Conservation (phyloP, 2,329 filamentous ascomycete species). For the Calonectria pseudoturangicola region DNA sequence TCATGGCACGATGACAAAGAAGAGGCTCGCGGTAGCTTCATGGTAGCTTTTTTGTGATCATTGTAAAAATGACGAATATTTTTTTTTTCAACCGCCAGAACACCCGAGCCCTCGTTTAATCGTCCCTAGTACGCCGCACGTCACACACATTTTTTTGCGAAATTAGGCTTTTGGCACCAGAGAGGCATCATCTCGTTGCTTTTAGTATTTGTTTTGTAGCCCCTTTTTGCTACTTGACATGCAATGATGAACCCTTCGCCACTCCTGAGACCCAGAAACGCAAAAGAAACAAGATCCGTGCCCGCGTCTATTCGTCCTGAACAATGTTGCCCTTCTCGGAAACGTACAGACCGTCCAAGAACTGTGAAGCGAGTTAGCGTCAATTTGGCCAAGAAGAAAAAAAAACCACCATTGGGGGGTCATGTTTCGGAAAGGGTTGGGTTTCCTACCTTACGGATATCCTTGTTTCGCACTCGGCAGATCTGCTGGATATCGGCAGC, state of each 20-base stretch:
- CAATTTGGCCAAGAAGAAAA: background rate
- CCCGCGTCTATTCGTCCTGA: slow-evolving; percentile 79
- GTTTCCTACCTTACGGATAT: slow-evolving; percentile 94
- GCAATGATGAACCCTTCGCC: slow-evolving; percentile 77
- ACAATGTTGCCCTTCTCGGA: slow-evolving; percentile 98
- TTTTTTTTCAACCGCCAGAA: slow-evolving; percentile 47
- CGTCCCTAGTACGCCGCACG: slow-evolving; percentile 39
- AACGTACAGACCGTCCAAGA: slow-evolving; percentile 99
- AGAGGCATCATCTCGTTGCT: slow-evolving; percentile 61
- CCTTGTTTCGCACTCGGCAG: slow-evolving; percentile 99
- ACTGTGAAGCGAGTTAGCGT: slow-evolving; percentile 71
- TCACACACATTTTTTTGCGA: slow-evolving; percentile 37
- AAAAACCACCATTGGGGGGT: too few relatives aligned
- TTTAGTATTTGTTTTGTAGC: slow-evolving; percentile 65
- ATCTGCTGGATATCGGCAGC: slow-evolving; percentile 99
- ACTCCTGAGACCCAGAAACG: slow-evolving; percentile 79
- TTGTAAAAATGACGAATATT: slow-evolving; percentile 42
- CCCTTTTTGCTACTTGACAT: slow-evolving; percentile 74
- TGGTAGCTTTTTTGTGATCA: slow-evolving; percentile 40
- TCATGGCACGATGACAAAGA: slow-evolving; percentile 35
- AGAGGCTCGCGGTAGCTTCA: slow-evolving; percentile 28
- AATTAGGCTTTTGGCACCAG: slow-evolving; percentile 51
- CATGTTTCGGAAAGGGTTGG: background rate
- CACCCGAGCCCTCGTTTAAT: slow-evolving; percentile 50
- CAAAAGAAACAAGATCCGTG: slow-evolving; percentile 71